Evolutionary conservation across 495 filamentous ascomycete genomes (phyloP).

Genomic region (Cercophora newfieldiana): DNA sequence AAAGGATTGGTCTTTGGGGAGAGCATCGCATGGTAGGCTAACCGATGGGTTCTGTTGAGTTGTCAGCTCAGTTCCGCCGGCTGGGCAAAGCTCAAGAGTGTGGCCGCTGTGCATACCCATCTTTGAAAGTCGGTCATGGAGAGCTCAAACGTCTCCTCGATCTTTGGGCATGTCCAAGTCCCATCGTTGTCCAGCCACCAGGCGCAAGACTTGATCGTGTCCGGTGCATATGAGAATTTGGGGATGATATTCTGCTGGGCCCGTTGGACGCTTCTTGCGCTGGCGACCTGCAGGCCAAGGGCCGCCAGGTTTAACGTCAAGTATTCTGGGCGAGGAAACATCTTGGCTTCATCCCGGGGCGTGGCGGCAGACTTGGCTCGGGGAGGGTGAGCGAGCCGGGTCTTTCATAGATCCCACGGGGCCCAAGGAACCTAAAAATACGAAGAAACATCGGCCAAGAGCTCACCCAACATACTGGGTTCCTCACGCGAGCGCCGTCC

Average conservation of each 20-base stretch:
- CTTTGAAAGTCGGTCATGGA: conserved; percentile 10
- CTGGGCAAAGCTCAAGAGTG: background rate
- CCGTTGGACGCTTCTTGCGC: background rate
- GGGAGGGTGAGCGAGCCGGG: background rate
- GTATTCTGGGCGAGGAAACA: background rate
- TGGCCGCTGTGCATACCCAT: conserved; percentile 6
- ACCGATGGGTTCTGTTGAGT: conserved; percentile 10
- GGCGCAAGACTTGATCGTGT: conserved; percentile 15
- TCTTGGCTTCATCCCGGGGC: background rate
- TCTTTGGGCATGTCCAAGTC: conserved; percentile 9
- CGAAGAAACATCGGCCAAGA: background rate
- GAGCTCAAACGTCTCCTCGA: conserved; percentile 5
- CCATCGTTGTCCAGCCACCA: conserved; percentile 26
- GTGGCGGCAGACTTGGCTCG: background rate
- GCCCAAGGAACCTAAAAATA: background rate
- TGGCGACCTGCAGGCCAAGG: background rate
- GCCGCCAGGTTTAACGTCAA: background rate
- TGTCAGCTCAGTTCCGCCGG: background rate
- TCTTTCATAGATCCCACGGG: background rate
- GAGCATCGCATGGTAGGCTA: background rate
- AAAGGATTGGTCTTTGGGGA: conserved; percentile 12
- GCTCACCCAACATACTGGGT: background rate
- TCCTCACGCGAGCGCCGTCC: background rate
- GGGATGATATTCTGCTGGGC: conserved; percentile 18
- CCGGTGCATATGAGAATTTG: conserved; percentile 17